Evolutionary conservation across 257 asterid species (phyloP).

Genomic region (Solanum pennellii): DNA sequence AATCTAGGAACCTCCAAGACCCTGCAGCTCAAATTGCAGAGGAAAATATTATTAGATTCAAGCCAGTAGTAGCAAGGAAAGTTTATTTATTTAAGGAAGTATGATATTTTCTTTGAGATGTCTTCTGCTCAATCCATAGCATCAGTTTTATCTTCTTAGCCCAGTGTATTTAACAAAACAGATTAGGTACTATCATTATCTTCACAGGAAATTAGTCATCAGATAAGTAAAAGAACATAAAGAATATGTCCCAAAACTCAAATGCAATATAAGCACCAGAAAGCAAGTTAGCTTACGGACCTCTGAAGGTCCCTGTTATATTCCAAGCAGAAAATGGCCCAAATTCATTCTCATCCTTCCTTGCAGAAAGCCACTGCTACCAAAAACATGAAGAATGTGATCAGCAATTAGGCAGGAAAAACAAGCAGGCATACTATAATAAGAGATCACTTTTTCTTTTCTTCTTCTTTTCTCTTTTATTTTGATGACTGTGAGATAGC

Average conservation of each 20-base stretch:
- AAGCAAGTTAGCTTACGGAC: constrained; percentile 30
- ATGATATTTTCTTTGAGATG: background rate
- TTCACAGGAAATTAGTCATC: background rate
- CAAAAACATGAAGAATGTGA: constrained; percentile 6
- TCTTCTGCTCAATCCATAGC: background rate
- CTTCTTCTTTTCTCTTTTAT: background rate
- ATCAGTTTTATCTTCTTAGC: background rate
- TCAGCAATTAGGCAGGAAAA: background rate
- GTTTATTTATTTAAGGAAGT: background rate
- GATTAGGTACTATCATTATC: background rate
- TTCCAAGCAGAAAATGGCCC: constrained; percentile 95
- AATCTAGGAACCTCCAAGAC: constrained; percentile 72
- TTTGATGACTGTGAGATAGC: background rate
- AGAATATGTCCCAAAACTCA: background rate
- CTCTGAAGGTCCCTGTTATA: constrained; percentile 93
- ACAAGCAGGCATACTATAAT: background rate
- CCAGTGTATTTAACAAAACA: background rate
- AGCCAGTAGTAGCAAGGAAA: background rate
- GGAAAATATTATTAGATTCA: background rate
- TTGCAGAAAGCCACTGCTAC: constrained; percentile 77
- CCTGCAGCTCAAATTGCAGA: constrained; percentile 33
- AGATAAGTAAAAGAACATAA: background rate
- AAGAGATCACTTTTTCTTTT: background rate
- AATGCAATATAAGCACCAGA: background rate
- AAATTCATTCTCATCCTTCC: constrained; percentile 64